These are phyloP conservation scores for Mycena rosella DNA, from an alignment of 768 basidiomycete species.

Conservation along the genomic window DNA sequence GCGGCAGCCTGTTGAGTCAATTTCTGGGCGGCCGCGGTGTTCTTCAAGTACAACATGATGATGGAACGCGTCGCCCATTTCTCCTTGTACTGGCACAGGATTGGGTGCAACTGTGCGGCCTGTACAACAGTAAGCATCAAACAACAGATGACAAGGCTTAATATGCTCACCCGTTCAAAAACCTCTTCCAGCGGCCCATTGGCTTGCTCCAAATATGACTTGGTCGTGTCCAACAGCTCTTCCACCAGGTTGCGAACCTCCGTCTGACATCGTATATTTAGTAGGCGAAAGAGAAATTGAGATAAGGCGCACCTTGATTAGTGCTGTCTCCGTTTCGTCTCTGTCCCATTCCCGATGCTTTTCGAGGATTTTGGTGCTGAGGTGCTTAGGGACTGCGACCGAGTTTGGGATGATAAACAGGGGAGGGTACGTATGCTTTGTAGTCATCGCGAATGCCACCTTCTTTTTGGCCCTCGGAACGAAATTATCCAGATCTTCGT, in stretches of 20 bases:
- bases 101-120: constrained; percentile 18
- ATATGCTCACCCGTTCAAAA: constrained; percentile 12
- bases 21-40: constrained; percentile 14
- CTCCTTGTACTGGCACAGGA: constrained; percentile 15
- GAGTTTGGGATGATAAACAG: background rate
- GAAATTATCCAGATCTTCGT: background rate
- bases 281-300: constrained; percentile 10
- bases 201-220: constrained; percentile 5
- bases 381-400: background rate
- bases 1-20: background rate
- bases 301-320: constrained; percentile 22
- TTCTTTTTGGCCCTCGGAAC: constrained; percentile 10
- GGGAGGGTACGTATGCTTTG: constrained; percentile 23
- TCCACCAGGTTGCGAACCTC: constrained; percentile 18
- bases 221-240: constrained; percentile 24
- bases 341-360: background rate
- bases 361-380: constrained; percentile 8
- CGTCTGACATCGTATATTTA: constrained; percentile 22
- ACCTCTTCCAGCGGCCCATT: background rate
- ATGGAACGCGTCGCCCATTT: constrained; percentile 28
- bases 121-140: constrained; percentile 19
- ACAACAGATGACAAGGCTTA: constrained; percentile 2
- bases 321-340: background rate
- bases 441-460: constrained; percentile 6
- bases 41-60: constrained; percentile 23